phyloP scores from a whole-genome alignment of 768 basidiomycete genomes.

The Termitomyces sp. region DNA sequence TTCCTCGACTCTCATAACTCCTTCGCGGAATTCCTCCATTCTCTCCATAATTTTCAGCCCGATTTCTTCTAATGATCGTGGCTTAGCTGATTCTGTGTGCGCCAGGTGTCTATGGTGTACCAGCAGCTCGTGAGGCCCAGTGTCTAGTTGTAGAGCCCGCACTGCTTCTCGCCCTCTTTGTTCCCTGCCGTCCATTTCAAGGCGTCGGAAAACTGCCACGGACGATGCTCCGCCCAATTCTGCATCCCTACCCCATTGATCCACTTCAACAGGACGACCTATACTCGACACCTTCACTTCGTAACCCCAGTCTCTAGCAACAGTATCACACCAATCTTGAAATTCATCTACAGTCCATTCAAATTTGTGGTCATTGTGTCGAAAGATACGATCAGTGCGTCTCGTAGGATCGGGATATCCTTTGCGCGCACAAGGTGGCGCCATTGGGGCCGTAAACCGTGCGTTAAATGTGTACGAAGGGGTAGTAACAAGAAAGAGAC shows the following conservation, averaged over 20 bases:
- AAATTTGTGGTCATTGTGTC: conserved; percentile 83
- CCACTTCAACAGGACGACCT: conserved; percentile 52
- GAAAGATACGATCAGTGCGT: conserved; percentile 68
- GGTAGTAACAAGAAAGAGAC: conserved; percentile 72
- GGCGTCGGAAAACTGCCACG: conserved; percentile 55
- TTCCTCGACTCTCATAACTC: conserved; percentile 42
- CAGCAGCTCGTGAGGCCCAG: conserved; percentile 39
- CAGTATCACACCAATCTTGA: conserved; percentile 46
- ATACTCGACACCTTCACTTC: conserved; percentile 52
- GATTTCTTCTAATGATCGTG: conserved; percentile 40
- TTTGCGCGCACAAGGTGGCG: conserved; percentile 32
- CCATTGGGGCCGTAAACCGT: conserved; percentile 57
- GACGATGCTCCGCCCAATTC: conserved; percentile 62
- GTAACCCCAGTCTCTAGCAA: conserved; percentile 70
- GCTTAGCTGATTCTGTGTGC: conserved; percentile 41
- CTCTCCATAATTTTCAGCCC: conserved; percentile 39
- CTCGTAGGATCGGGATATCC: conserved; percentile 73
- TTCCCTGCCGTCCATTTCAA: conserved; percentile 32
- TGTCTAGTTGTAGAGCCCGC: conserved; percentile 16
- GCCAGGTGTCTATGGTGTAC: conserved; percentile 43
- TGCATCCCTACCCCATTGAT: conserved; percentile 69
- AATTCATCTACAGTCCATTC: conserved; percentile 86
- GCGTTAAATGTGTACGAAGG: conserved; percentile 83
- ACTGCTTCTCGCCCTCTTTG: conserved; percentile 30
- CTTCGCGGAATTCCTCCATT: conserved; percentile 51